Conservation (phyloP, 768 basidiomycete genomes). For the Amanita rubescens region DNA sequence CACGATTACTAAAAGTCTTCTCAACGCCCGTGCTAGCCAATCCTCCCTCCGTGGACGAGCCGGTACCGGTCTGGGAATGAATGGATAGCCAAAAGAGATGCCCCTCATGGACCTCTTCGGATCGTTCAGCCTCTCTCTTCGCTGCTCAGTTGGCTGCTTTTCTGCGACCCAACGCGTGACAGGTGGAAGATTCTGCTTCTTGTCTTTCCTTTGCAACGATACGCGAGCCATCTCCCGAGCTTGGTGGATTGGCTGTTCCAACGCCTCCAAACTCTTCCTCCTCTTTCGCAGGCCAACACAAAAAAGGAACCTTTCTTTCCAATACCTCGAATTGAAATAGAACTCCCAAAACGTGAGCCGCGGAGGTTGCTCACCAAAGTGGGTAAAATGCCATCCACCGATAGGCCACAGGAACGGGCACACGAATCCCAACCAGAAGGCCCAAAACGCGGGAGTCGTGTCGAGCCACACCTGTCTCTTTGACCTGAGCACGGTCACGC, state of each 20-base stretch:
- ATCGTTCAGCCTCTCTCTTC: constrained; percentile 35
- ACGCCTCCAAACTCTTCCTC: constrained; percentile 11
- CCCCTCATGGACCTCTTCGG: constrained; percentile 37
- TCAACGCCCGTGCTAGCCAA: constrained; percentile 13
- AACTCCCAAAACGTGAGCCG: constrained; percentile 39
- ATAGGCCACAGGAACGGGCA: constrained; percentile 72
- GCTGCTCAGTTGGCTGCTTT: constrained; percentile 35
- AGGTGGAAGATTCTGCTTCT: constrained; percentile 22
- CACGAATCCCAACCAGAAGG: constrained; percentile 74
- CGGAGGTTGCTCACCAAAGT: constrained; percentile 39
- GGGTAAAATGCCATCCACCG: constrained; percentile 64
- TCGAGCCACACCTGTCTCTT: constrained; percentile 20
- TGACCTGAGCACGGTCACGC: constrained; percentile 8
- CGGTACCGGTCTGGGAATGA: constrained; percentile 39
- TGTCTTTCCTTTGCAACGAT: constrained; percentile 14
- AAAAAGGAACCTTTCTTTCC: constrained; percentile 29
- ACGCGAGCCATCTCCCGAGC: constrained; percentile 14
- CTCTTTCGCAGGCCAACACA: constrained; percentile 18
- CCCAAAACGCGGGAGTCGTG: constrained; percentile 42
- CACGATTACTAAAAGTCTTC: constrained; percentile 25
- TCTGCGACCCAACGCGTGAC: constrained; percentile 38
- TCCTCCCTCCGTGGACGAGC: constrained; percentile 17
- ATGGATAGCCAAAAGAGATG: constrained; percentile 52
- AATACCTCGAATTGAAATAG: constrained; percentile 31
- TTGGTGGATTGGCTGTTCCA: constrained; percentile 10